Base-by-base conservation (phyloP, 208 protist species). In the Crithidia fasciculata region DNA sequence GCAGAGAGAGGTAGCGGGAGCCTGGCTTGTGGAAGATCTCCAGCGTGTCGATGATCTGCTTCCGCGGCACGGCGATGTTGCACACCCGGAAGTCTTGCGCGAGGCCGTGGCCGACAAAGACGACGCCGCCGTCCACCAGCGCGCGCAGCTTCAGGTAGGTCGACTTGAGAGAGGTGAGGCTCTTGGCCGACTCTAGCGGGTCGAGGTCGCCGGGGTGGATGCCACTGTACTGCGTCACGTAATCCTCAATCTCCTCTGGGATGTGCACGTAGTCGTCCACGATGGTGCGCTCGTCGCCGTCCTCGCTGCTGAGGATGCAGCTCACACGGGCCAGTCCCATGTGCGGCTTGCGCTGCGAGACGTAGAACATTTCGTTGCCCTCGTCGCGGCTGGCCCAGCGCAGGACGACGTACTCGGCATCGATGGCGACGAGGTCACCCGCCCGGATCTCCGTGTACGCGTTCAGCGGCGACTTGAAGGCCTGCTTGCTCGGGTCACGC, bases 31-130 rank as follows among this genome's bases (percentile, higher is more conserved):
- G 90, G 84, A 95, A 99, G 8, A 99, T 78, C 73, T 98, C 89
- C 2, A 99, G 95, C 10, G 98, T 99, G 77, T 99, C 98, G 69
- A 99, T 97, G 83, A 99, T 98, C 75, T 99, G 97, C 49, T 95
- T 83, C 37, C 86, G 81, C 44, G 98, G 98, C 10, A 99, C 96
- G 40, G 87, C 86, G 39, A 99, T 97, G 77, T 98, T 99, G 83
- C 98, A 98, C 54, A 98, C 98, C 39, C 96, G 86, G 66, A 99
- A 99, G 83, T 99, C 98, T 71, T 99, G 96, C 45, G 89, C 74
- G 12, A 99, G 83, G 45, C 97, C 97, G 77, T 99, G 98, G 37
- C 98, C 98, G 19, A 99, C 95, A 82, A 99, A 99, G 40, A 90
- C 84, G 3, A 95, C 95, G 18, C 94, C 92, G 18, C 82, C 80